Evolutionary conservation across 257 asterid species (phyloP).

Genomic region (Lycium barbarum): DNA sequence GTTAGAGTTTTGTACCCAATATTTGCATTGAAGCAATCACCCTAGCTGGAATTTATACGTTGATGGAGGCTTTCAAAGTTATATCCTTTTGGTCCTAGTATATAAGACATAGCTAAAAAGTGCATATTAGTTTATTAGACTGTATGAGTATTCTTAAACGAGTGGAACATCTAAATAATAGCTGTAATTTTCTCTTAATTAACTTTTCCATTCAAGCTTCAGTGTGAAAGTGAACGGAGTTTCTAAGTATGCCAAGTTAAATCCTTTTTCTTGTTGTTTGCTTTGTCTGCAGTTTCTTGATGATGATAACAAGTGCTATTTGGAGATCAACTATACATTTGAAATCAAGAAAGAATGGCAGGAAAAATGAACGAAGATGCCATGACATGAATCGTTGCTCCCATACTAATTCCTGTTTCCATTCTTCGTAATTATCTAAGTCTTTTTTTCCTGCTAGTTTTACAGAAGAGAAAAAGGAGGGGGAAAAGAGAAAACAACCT

Average conservation of each 20-base stretch:
- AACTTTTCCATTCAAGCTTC: too few relatives aligned
- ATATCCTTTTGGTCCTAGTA: background rate
- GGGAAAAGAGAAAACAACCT: background rate
- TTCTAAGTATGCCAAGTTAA: background rate
- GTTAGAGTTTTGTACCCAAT: background rate
- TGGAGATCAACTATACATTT: slow-evolving; percentile 94
- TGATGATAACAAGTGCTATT: slow-evolving; percentile 87
- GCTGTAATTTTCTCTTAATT: too few relatives aligned
- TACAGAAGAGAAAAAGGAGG: slow-evolving; percentile 26
- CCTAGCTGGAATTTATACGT: background rate
- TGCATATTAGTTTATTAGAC: too few relatives aligned
- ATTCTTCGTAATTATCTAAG: slow-evolving; percentile 30
- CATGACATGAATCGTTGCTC: slow-evolving; percentile 28
- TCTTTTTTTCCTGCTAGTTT: slow-evolving; percentile 29
- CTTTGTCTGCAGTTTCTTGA: slow-evolving; percentile 73
- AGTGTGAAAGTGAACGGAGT: too few relatives aligned
- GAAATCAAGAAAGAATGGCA: slow-evolving; percentile 97
- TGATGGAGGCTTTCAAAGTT: background rate
- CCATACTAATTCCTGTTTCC: slow-evolving; percentile 27
- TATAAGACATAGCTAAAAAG: background rate
- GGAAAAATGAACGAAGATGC: slow-evolving; percentile 30
- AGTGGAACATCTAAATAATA: too few relatives aligned
- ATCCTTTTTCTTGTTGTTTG: background rate
- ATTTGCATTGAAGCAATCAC: background rate
- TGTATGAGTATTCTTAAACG: too few relatives aligned